Evolutionary conservation across 805 yeast species (phyloP), one percentile per base, ranked within the genome.

Genomic region (Metschnikowia chrysomelidarum): DNA sequence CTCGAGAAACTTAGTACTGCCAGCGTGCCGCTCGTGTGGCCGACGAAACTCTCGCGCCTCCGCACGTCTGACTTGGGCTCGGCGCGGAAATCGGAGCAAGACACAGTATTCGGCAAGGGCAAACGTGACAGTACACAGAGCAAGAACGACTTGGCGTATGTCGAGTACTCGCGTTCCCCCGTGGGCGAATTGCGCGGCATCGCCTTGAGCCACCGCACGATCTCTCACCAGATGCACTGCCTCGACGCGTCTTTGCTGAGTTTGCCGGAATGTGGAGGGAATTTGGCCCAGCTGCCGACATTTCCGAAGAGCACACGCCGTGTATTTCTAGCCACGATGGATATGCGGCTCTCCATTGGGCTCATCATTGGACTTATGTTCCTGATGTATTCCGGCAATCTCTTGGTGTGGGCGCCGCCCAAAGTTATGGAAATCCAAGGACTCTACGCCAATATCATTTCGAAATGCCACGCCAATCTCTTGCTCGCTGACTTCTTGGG

Each of bases 151-250:
- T 64, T 93, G 40, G 96, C 98, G 0, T 93, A 93, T 52, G 89
- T 93, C 10, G 98, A 93, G 61, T 93, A 84, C 53, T 78, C 93
- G 0, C 76, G 89, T 48, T 83, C 94, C 2, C 94, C 97, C 0
- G 76, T 85, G 18, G 98, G 98, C 3, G 94, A 89, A 46, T 62
- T 88, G 22, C 71, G 96, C 39, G 99, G 99, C 12, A 95, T 93
- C 22, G 96, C 94, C 1, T 75, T 93, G 54, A 84, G 93, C 16
- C 98, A 93, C 56, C 69, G 87, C 40, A 88, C 96, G 0, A 75
- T 93, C 5, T 72, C 84, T 54, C 91, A 87, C 47, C 98, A 93
- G 54, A 86, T 93, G 89, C 73, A 76, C 42, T 75, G 87, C 30
- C 53, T 93, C 16, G 73, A 83, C 4, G 71, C 80, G 7, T 76